These are phyloP conservation scores for Solanum tarijense DNA, from an alignment of 257 asterid genomes.

Conservation along the genomic window DNA sequence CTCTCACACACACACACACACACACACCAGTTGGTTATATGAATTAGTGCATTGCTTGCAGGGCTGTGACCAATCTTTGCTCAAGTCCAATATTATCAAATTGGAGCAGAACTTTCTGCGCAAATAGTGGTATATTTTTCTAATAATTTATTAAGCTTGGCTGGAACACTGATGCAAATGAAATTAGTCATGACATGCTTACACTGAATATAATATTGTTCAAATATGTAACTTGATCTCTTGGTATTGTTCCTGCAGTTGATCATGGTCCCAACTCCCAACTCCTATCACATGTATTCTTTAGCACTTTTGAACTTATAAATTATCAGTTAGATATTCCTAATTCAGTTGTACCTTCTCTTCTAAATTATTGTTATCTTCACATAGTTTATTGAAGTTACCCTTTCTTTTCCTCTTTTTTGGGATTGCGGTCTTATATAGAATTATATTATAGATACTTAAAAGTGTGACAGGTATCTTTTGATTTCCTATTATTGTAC, in stretches of 20 bases:
- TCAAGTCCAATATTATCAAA: slow-evolving; percentile 21
- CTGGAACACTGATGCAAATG: background rate
- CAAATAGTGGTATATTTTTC: slow-evolving; percentile 43
- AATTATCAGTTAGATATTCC: background rate
- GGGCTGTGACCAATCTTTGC: slow-evolving; percentile 26
- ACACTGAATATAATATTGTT: background rate
- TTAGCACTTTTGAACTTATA: background rate
- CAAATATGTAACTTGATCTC: background rate
- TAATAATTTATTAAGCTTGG: background rate
- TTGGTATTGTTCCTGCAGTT: slow-evolving; percentile 1
- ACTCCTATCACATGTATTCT: background rate
- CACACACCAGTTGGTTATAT: slow-evolving; percentile 5
- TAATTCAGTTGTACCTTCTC: background rate
- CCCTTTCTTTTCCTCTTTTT: background rate
- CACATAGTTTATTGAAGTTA: background rate
- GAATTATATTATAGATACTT: background rate
- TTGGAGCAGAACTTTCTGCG: slow-evolving; percentile 59
- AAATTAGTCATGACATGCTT: background rate
- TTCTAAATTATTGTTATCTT: background rate
- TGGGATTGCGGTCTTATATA: background rate
- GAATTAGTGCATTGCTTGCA: slow-evolving; percentile 15
- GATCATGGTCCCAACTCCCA: background rate
- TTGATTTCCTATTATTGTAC: background rate
- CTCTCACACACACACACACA: background rate
- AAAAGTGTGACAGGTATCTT: background rate